phyloP scores from a whole-genome alignment of 2,329 filamentous ascomycete species.

The Penicillium sp. region DNA sequence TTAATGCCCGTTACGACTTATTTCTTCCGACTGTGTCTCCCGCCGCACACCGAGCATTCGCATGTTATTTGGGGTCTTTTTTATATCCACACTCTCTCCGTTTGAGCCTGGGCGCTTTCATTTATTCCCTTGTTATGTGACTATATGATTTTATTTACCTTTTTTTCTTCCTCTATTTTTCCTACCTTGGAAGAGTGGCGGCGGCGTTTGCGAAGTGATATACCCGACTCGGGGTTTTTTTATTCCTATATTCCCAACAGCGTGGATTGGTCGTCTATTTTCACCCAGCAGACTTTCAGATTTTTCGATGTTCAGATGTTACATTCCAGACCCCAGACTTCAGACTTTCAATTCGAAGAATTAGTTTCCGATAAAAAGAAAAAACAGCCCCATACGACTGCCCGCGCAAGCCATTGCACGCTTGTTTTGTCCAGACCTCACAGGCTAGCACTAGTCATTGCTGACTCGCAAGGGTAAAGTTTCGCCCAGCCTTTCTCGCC shows the following conservation, averaged over 20 bases:
- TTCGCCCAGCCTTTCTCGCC: not conserved
- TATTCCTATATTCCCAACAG: constrained; percentile 2
- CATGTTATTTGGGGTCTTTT: constrained; percentile 13
- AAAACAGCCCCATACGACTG: not conserved
- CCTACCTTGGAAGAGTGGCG: constrained; percentile 14
- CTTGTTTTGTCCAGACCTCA: not conserved
- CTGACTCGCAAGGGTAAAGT: not conserved
- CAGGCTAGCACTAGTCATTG: not conserved
- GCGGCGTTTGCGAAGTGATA: constrained; percentile 17
- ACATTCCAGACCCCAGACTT: not conserved
- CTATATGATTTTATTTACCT: not conserved
- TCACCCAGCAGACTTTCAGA: not conserved
- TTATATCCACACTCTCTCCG: constrained; percentile 4
- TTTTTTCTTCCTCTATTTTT: no score
- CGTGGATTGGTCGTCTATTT: constrained; percentile 7
- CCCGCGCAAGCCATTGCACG: not conserved
- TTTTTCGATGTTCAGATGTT: not conserved
- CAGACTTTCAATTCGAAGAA: not conserved
- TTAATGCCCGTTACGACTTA: constrained; percentile 29
- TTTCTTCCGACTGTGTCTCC: constrained; percentile 10
- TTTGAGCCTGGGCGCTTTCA: constrained; percentile 11
- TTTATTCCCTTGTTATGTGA: constrained; percentile 15
- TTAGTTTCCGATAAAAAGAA: no score
- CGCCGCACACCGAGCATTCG: constrained; percentile 8
- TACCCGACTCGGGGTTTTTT: constrained; percentile 19